Conservation (phyloP, 768 basidiomycete genomes). For the Lactarius trivialis region DNA sequence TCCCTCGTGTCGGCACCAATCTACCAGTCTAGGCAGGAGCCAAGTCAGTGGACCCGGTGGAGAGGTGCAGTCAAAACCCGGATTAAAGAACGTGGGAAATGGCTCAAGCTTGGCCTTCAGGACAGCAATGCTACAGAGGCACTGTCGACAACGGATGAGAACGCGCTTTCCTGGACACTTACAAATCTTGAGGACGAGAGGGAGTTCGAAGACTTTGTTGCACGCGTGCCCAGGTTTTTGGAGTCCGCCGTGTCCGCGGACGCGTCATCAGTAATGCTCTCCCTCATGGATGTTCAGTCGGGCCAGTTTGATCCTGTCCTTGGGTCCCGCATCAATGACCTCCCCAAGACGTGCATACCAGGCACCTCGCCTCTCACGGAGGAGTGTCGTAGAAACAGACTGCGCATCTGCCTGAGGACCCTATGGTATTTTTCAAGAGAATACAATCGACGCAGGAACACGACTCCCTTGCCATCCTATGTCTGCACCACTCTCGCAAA, state of each 20-base stretch:
- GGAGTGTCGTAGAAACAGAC: background rate
- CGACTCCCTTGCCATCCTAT: background rate
- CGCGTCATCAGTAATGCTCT: background rate
- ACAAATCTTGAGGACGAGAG: background rate
- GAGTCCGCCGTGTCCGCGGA: background rate
- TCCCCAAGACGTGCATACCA: slow-evolving; percentile 3
- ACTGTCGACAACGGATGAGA: background rate
- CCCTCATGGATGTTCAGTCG: background rate
- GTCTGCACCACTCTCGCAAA: background rate
- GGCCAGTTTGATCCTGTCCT: background rate
- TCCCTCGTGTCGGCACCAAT: no score
- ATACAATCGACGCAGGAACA: no score
- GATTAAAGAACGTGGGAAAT: background rate
- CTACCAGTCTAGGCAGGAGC: no score
- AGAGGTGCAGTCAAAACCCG: background rate
- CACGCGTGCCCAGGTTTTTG: slow-evolving; percentile 7
- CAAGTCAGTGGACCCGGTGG: background rate
- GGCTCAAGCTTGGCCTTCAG: slow-evolving; percentile 1
- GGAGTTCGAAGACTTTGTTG: slow-evolving; percentile 6
- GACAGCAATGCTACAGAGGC: background rate
- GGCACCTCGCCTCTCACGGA: background rate
- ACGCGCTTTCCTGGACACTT: slow-evolving; percentile 8
- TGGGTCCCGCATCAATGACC: slow-evolving; percentile 1
- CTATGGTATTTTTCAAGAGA: slow-evolving; percentile 4
- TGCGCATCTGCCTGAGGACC: background rate